Evolutionary conservation across 495 filamentous ascomycete species (phyloP), one percentile per base, ranked within the genome.

Genomic region (Aspergillus sclerotioniger): DNA sequence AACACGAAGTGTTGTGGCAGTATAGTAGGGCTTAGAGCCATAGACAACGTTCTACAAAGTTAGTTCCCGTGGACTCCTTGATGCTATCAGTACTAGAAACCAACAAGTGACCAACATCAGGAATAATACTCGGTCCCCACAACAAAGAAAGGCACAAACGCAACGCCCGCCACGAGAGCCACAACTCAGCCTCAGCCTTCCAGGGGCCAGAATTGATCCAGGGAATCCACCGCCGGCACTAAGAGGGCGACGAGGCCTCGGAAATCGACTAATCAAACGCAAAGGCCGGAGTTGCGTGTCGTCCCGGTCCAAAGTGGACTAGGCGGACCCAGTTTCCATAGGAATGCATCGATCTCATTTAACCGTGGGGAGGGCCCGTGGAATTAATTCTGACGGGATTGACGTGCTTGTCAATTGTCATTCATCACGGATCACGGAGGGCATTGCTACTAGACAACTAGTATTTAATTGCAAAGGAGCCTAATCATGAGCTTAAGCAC

Each of bases 301-400:
- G 52, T 39, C 31, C 37, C 52, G 31, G 41, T 46, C 21, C 43
- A 54, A 54, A 43, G 37, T 3, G 52, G 44, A 43, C 43, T 45
- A 54, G n/a, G 16, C 32, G 51, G 51, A 44, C 16, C 33, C 51
- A 31, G 37, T 32, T 54, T 39, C 13, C 35, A 28, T 46, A 8
- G 31, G 52, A 54, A 31, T 54, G 52, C 15, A 54, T 46, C 52
- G 52, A 54, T 54, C 52, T 54, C 39, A 20, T 54, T 54, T 54
- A 54, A 54, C 44, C 39, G 44, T 54, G 37, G 33, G 13, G 33
- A 54, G 43, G 21, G 39, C 41, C 52, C 52, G 29, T 54, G 39
- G 52, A 41, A 53, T 41, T 41, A 15, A 41, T 41, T 41, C 37
- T 41, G 37, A 41, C 37, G 37, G 37, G 37, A 41, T 41, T 41